phyloP scores from a whole-genome alignment of 179 eudicot species.

The Silene vulgaris region DNA sequence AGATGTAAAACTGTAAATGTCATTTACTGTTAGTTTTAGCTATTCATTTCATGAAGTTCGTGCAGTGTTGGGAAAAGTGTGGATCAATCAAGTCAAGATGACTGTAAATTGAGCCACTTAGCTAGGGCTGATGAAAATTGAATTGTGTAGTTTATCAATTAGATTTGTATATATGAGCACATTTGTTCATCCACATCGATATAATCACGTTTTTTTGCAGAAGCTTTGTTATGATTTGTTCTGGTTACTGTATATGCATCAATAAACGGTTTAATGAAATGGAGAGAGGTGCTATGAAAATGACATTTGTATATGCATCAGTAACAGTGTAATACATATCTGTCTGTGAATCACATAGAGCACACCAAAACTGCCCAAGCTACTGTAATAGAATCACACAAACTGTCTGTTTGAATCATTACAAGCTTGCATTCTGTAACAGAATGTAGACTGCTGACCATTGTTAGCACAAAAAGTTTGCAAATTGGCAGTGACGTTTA shows the following conservation, averaged over 20 bases:
- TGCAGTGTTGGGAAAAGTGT: neutral
- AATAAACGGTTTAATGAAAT: too few species aligned
- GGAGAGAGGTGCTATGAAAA: too few species aligned
- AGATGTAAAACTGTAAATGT: slow-evolving; percentile 10
- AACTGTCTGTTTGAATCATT: neutral
- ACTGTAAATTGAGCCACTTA: neutral
- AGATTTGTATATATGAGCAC: slow-evolving; percentile 27
- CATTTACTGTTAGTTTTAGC: slow-evolving; percentile 12
- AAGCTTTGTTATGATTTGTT: neutral
- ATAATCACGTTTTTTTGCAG: neutral
- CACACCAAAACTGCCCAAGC: neutral
- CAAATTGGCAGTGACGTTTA: neutral
- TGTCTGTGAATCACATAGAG: neutral
- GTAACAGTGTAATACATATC: neutral
- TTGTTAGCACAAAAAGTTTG: slow-evolving; percentile 3
- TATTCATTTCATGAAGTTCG: slow-evolving; percentile 8
- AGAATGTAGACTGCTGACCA: neutral
- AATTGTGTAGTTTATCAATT: slow-evolving; percentile 8
- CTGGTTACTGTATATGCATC: too few species aligned
- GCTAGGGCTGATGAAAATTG: neutral
- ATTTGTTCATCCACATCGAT: slow-evolving; percentile 17
- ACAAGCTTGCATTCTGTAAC: neutral
- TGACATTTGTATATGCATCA: neutral
- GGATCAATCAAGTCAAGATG: neutral
- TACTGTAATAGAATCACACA: neutral